Conservation (phyloP, 140 eudicot species). For the Stevia rebaudiana region DNA sequence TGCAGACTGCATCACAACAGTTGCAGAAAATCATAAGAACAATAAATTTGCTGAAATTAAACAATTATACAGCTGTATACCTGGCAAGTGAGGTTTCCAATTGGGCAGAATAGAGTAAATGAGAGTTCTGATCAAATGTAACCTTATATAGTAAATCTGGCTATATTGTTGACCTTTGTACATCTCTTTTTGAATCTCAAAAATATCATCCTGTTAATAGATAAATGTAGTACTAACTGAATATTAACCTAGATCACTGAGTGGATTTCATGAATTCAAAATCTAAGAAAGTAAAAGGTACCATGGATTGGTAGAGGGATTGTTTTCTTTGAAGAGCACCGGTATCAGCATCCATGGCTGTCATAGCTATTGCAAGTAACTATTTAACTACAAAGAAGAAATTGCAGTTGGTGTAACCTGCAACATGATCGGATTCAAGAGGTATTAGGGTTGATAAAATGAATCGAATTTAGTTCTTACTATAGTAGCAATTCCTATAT, state of each 20-base stretch:
- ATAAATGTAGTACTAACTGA: neutral
- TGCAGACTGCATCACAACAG: slow-evolving; percentile 53
- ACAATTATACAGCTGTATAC: slow-evolving; percentile 26
- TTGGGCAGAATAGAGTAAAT: slow-evolving; percentile 77
- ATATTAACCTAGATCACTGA: neutral
- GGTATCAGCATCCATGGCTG: slow-evolving; percentile 63
- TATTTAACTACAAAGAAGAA: neutral
- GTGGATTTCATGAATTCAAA: neutral
- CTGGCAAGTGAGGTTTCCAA: slow-evolving; percentile 92
- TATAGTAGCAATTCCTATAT: no score
- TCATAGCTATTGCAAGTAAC: slow-evolving; percentile 36
- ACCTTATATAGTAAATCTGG: slow-evolving; percentile 77
- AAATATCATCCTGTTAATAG: slow-evolving; percentile 52
- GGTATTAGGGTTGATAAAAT: neutral
- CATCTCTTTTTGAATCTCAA: slow-evolving; percentile 70
- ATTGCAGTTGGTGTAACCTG: neutral
- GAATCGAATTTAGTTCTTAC: no score
- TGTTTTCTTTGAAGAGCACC: slow-evolving; percentile 52
- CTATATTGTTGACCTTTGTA: slow-evolving; percentile 95
- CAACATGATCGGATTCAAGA: neutral
- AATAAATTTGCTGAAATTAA: neutral
- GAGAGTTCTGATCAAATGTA: slow-evolving; percentile 73
- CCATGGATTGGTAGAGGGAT: slow-evolving; percentile 55
- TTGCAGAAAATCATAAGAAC: slow-evolving; percentile 1
- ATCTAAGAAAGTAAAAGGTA: slow-evolving; percentile 10